Evolutionary conservation across 495 filamentous ascomycete species (phyloP).

Genomic region (Tuber aestivum): DNA sequence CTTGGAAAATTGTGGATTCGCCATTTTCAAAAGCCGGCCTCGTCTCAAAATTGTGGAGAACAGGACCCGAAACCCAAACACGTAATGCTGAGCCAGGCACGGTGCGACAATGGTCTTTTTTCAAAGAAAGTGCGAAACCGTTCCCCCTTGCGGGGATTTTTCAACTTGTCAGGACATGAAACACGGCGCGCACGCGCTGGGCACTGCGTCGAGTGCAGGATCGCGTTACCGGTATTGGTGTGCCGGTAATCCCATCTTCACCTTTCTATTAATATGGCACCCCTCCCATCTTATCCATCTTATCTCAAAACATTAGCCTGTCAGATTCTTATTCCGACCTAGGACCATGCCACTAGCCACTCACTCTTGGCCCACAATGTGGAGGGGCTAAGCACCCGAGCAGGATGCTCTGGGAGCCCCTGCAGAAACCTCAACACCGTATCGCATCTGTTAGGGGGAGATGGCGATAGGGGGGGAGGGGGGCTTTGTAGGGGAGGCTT

Average conservation of each 20-base stretch:
- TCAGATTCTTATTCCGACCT: not conserved
- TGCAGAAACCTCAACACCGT: not conserved
- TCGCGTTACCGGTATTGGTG: not conserved
- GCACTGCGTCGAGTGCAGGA: not conserved
- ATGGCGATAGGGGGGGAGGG: not conserved
- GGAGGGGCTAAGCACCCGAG: not conserved
- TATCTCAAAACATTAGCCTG: not conserved
- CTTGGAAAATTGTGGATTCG: not conserved
- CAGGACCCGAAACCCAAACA: not conserved
- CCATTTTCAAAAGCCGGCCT: not conserved
- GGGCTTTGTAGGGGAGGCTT: not conserved
- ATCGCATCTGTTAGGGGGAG: not conserved
- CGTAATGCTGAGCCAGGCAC: not conserved
- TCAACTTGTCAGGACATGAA: not conserved
- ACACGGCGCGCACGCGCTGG: not conserved
- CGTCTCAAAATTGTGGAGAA: not conserved
- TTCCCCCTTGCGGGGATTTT: slow-evolving; percentile 1
- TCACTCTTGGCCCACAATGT: not conserved
- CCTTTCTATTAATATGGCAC: not conserved
- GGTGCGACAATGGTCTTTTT: not conserved
- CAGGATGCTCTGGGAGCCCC: not conserved
- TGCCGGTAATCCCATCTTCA: not conserved
- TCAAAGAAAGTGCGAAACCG: not conserved
- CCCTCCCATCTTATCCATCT: not conserved
- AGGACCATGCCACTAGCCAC: not conserved